Conservation (phyloP, 805 yeast species). For the Maudiozyma bulderi region DNA sequence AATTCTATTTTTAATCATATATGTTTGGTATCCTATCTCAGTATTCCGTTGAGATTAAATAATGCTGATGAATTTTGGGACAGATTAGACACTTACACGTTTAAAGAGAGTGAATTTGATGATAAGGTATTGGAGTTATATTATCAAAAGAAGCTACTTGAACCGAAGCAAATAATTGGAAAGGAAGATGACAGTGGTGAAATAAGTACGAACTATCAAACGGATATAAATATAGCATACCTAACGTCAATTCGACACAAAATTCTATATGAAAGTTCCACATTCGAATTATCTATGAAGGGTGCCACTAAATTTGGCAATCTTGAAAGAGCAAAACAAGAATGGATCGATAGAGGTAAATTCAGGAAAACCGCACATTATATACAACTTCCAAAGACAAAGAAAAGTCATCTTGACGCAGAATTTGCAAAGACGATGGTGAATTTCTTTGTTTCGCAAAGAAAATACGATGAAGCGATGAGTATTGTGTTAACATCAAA, state of each 20-base stretch:
- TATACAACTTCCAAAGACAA: conserved; percentile 43
- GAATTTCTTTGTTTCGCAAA: conserved; percentile 43
- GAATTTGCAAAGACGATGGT: conserved; percentile 66
- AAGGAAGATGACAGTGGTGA: not conserved
- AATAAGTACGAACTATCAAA: not conserved
- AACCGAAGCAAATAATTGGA: too few relatives aligned
- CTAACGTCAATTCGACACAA: conserved; percentile 20
- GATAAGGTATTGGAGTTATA: conserved; percentile 6
- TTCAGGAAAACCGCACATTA: conserved; percentile 51
- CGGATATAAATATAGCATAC: conserved; percentile 1
- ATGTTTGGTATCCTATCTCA: conserved; percentile 18
- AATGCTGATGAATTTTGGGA: conserved; percentile 19
- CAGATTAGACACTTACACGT: conserved; percentile 20
- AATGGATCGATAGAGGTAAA: conserved; percentile 74
- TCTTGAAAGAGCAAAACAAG: conserved; percentile 46
- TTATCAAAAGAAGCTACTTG: not conserved
- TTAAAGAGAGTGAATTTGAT: conserved; percentile 18
- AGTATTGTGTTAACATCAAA: conserved; percentile 58
- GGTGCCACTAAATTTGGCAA: conserved; percentile 55
- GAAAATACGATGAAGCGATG: conserved; percentile 57
- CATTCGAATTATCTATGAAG: conserved; percentile 52
- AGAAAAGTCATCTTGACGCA: conserved; percentile 15
- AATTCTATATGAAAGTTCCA: conserved; percentile 35
- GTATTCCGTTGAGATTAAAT: conserved; percentile 20
- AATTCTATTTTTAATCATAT: conserved; percentile 12